Conservation (phyloP, 257 asterid genomes). For the Parsonsia alboflavescens region DNA sequence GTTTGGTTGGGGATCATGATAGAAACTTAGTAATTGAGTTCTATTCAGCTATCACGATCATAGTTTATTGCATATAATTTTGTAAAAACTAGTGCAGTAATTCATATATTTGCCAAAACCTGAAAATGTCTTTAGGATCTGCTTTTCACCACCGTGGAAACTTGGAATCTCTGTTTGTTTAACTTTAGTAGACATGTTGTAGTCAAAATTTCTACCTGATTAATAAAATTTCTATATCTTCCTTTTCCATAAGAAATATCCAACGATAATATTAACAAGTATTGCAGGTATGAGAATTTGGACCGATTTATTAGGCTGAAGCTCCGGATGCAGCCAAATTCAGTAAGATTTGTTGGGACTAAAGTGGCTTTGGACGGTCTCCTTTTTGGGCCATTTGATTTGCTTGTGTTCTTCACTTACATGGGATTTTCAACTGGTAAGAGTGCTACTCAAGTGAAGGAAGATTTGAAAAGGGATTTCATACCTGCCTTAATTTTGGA, state of each 20-base stretch:
- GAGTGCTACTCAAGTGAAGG: slow-evolving; percentile 30
- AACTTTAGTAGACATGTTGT: background rate
- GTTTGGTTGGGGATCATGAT: background rate
- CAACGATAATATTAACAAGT: background rate
- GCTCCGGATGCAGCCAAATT: slow-evolving; percentile 24
- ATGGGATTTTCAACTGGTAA: slow-evolving; percentile 34
- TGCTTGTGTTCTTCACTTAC: slow-evolving; percentile 27
- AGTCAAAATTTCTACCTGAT: background rate
- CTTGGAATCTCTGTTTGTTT: no score
- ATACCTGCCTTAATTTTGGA: slow-evolving; percentile 32
- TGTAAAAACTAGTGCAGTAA: no score
- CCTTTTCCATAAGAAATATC: background rate
- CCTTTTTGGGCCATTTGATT: slow-evolving; percentile 27
- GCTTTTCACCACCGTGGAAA: background rate
- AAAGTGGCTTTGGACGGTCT: slow-evolving; percentile 33
- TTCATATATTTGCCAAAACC: background rate
- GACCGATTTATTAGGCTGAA: slow-evolving; percentile 26
- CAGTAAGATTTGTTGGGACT: slow-evolving; percentile 24
- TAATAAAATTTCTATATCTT: background rate
- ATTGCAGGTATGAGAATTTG: slow-evolving; percentile 32
- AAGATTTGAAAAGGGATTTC: slow-evolving; percentile 28
- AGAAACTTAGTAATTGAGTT: background rate
- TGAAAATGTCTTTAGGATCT: background rate
- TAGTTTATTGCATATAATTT: background rate
- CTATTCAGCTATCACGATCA: background rate